Evolutionary conservation across 1,139 yeast genomes (phyloP).

Genomic region (Taphrina communis): DNA sequence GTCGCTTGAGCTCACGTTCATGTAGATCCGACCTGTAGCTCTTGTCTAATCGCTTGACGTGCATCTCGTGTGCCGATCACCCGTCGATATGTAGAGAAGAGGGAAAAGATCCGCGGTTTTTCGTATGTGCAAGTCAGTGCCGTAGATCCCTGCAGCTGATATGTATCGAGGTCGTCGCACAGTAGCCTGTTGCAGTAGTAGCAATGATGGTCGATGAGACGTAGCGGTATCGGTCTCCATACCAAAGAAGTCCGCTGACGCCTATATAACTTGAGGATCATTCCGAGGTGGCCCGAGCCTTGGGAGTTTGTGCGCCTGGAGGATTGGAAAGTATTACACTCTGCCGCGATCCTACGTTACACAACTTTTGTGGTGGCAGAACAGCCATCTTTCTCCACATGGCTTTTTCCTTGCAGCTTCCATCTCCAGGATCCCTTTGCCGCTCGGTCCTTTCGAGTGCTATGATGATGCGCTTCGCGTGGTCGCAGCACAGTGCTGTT

Average conservation of each 20-base stretch:
- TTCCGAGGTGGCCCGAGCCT: background rate
- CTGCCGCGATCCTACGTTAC: background rate
- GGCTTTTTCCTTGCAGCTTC: background rate
- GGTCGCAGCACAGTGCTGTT: too few species aligned
- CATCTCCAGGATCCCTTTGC: background rate
- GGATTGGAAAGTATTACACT: constrained; percentile 1
- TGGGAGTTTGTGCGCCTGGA: background rate
- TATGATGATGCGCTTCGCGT: too few species aligned
- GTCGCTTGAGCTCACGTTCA: constrained; percentile 8
- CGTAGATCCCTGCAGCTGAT: background rate
- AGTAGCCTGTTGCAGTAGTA: too few species aligned
- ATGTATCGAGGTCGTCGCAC: too few species aligned
- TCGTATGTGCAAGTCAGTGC: background rate
- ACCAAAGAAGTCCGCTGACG: too few species aligned
- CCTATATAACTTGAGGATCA: too few species aligned
- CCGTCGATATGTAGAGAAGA: background rate
- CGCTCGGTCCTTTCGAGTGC: too few species aligned
- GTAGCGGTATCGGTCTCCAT: too few species aligned
- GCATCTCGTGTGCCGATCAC: constrained; percentile 19
- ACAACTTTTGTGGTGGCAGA: constrained; percentile 2
- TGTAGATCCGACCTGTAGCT: constrained; percentile 10
- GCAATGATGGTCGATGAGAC: too few species aligned
- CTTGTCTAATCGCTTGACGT: constrained; percentile 12
- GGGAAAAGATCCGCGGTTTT: too few species aligned
- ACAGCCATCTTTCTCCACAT: constrained; percentile 2